Percentiles rank a stretch among this genome's conserved stretches.
phyloP scores from a whole-genome alignment of 108 stramenopile species.

The Parmales sp. region DNA sequence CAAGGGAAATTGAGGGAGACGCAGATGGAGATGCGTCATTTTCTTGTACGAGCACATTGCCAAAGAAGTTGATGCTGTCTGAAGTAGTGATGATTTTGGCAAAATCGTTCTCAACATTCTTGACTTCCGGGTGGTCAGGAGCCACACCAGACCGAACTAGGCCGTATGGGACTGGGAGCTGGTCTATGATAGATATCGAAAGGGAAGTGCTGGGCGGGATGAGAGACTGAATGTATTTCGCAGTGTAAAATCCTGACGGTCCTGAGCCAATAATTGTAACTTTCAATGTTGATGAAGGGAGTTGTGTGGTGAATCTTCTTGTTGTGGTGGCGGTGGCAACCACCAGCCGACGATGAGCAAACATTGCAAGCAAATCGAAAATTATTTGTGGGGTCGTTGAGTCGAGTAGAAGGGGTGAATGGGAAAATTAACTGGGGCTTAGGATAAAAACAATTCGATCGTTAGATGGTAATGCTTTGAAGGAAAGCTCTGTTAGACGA shows the following conservation, averaged over 20 bases:
- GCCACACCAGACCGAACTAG: conserved; percentile 91
- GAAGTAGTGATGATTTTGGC: conserved; percentile 23
- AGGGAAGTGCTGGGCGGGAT: conserved; percentile 12
- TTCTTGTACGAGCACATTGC: conserved; percentile 27
- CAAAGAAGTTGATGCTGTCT: neutral
- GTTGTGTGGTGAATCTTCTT: too few relatives aligned
- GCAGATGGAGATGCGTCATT: neutral
- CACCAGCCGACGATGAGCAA: too few relatives aligned
- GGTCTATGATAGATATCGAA: conserved; percentile 73
- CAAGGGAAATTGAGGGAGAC: conserved; percentile 20
- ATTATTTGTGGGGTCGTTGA: too few relatives aligned
- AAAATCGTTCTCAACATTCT: conserved; percentile 90
- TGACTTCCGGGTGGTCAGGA: conserved; percentile 97
- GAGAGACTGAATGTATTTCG: conserved; percentile 71
- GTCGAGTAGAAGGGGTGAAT: too few relatives aligned
- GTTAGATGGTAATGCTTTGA: too few relatives aligned
- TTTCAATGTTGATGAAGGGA: too few relatives aligned
- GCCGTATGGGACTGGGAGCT: conserved; percentile 82
- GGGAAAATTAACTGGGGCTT: too few relatives aligned
- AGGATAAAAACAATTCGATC: too few relatives aligned
- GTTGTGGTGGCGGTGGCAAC: too few relatives aligned
- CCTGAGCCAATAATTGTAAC: conserved; percentile 70
- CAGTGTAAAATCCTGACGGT: conserved; percentile 90
- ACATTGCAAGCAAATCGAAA: too few relatives aligned
- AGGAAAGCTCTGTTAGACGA: too few relatives aligned